Evolutionary conservation across 257 asterid genomes (phyloP), one percentile per base, ranked within the genome.

Genomic region (Scutellaria barbata): DNA sequence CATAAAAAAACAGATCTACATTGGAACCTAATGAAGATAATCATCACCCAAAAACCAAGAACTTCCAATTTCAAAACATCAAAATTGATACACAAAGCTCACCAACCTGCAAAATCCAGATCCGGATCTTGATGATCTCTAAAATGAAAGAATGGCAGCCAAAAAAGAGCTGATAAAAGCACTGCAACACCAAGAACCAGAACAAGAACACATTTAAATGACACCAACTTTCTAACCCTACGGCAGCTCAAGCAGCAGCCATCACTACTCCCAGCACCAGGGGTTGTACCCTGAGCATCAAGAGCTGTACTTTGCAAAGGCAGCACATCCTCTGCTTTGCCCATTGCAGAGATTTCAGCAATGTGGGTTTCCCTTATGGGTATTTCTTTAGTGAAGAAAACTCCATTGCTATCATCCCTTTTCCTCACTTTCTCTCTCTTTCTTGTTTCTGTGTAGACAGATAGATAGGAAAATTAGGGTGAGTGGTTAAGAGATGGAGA

Each of bases 51-150:
- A 61, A 47, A 54, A n/a, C 3, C 18, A 58, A 68, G 3, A 42
- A 43, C 20, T 8, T 11, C 74, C 45, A 74, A 47, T 30, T 68
- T 11, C 0, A 65, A 45, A 22, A 11, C 4, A 63, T 39, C 1
- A 40, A 72, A 37, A 35, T 10, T 12, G 16, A 59, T 18, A 37
- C 3, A 56, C 20, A 65, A 41, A 9, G 7, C 48, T 66, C 79
- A 80, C 87, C 51, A 66, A 80, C 88, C 88, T 84, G 72, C 68
- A 79, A 76, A 86, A 66, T 85, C 90, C 84, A 92, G 97, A 87
- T 89, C 97, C 88, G 82, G 92, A 89, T 81, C 90, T 82, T 75
- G 78, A 14, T 48, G 83, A 82, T 82, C 82, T 68, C 93, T 82
- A 69, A 18, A 63, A 47, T 57, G 88, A 72, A 87, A 86, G 76